phyloP scores from a whole-genome alignment of 768 basidiomycete genomes.

The Lactifluus volemus region DNA sequence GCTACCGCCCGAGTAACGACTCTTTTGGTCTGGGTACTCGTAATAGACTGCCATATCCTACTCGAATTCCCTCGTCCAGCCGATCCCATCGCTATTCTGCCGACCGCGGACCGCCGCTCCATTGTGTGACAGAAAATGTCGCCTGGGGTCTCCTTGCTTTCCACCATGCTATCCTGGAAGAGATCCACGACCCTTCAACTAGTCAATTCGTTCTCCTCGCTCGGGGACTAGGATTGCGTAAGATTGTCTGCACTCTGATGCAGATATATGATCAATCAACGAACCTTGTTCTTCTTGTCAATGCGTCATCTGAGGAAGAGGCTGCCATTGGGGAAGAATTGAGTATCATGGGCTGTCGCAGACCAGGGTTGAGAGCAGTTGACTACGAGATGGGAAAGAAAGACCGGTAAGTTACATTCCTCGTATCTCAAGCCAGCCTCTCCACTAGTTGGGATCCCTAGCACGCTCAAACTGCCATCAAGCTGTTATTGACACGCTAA shows the following conservation, averaged over 20 bases:
- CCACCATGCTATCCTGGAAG: constrained; percentile 58
- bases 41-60: not conserved
- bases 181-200: constrained; percentile 64
- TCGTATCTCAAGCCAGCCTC: not conserved
- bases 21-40: not conserved
- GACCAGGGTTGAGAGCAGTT: constrained; percentile 75
- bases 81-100: not conserved
- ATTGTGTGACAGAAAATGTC: constrained; percentile 9
- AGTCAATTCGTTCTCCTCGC: constrained; percentile 74
- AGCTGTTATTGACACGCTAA: not conserved
- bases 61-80: not conserved
- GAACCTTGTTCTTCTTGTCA: constrained; percentile 77
- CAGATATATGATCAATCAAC: constrained; percentile 87
- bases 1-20: not conserved
- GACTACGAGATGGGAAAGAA: constrained; percentile 72
- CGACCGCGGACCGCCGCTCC: not conserved
- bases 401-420: constrained; percentile 51
- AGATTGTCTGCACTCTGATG: constrained; percentile 77
- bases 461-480: not conserved
- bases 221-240: constrained; percentile 82
- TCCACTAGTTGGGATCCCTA: not conserved
- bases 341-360: constrained; percentile 83
- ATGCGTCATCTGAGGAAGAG: constrained; percentile 82
- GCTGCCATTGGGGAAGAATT: constrained; percentile 87
- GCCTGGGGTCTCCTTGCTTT: constrained; percentile 40